Base-by-base conservation (phyloP, 805 yeast species). In the Jamesozyma lodderae region DNA sequence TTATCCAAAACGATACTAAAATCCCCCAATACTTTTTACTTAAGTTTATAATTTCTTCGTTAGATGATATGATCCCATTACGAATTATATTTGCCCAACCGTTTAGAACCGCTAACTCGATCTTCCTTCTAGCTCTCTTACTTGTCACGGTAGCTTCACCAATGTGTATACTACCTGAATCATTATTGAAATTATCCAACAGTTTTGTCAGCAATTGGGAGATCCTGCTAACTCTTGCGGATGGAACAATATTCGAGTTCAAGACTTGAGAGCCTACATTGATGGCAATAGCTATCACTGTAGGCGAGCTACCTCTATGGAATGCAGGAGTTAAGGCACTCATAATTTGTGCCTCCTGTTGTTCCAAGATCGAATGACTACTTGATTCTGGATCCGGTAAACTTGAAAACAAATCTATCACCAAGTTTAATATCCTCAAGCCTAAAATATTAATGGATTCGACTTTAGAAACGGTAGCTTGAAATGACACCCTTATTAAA, bases 281-380 rank as follows among this genome's bases (percentile, higher is more conserved):
- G 25, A 90, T 72, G 0, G 96, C 95, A 37, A 73, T 73, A 17
- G 83, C 73, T 1, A 90, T 87, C 1, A 86, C 70, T 26, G 72
- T 72, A 1, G 94, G 75, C 10, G 81, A 78, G 40, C 87, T 79
- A 15, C 79, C 88, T 3, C 71, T 65, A 24, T 71, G 72, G 61
- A 92, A 90, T 9, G 94, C 85, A 0, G 96, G 95, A 35, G 86
- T 73, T 40, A 90, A 67, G 0, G 97, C 94, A 41, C 95, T 80
- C 8, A 84, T 79, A 8, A 92, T 84, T 49, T 86, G 96, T 0
- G 97, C 97, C 51, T 92, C 96, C 52, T 83, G 95, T 59, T 88
- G 96, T 47, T 84, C 95, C 31, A 90, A 63, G 8, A 87, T 68
- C 0, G 90, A 73, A 13, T 73, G 72, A 3, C 78, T 77, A 0